These are phyloP conservation scores for Cornus suecica DNA, from an alignment of 148 eudicot species.

Conservation along the genomic window DNA sequence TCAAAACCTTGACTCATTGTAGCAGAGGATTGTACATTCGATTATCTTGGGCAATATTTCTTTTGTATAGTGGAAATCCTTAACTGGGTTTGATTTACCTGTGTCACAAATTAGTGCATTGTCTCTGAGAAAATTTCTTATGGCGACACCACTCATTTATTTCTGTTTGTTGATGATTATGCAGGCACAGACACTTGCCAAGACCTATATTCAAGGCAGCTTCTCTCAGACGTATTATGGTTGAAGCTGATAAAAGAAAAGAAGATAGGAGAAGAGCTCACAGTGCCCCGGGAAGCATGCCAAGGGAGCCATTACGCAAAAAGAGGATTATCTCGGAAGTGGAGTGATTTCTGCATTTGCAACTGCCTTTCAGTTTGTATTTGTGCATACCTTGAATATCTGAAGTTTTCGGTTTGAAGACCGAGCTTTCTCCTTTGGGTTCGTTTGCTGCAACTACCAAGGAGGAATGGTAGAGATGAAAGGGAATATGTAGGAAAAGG, in stretches of 20 bases:
- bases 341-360: conserved; percentile 35
- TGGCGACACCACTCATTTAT: neutral
- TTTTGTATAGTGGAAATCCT: neutral
- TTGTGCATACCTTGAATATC: neutral
- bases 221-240: conserved; percentile 49
- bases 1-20: neutral
- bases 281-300: conserved; percentile 71
- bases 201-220: conserved; percentile 63
- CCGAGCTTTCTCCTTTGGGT: neutral
- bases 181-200: conserved; percentile 95
- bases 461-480: too few relatives aligned
- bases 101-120: neutral
- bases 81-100: neutral
- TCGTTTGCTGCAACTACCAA: neutral
- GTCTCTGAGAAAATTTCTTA: neutral
- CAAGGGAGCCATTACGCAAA: conserved; percentile 50
- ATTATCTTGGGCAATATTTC: neutral
- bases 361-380: neutral
- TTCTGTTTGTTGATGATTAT: conserved; percentile 14
- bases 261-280: conserved; percentile 81
- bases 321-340: conserved; percentile 63
- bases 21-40: neutral
- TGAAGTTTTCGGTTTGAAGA: neutral
- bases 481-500: too few relatives aligned
- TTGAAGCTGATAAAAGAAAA: conserved; percentile 59